These are phyloP conservation scores for Aureobasidium uvarum DNA, from an alignment of 2,329 filamentous ascomycete species.

Conservation along the genomic window DNA sequence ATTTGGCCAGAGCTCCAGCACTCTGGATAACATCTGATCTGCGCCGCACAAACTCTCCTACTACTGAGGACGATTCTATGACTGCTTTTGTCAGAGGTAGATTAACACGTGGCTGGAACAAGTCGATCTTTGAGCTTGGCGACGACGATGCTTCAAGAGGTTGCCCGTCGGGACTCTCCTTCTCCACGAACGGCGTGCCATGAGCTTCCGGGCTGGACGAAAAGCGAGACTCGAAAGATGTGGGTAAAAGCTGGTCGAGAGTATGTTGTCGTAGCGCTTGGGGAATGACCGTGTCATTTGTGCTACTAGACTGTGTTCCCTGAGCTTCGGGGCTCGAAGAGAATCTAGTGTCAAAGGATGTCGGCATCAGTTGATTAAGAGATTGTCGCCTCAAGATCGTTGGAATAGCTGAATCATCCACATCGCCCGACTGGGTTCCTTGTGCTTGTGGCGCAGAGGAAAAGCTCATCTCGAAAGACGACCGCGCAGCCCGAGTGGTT, in stretches of 20 bases:
- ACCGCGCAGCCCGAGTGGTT: not conserved
- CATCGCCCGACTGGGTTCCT: not conserved
- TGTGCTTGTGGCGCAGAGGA: conserved; percentile 4
- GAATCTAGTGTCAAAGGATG: not conserved
- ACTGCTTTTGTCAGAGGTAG: not conserved
- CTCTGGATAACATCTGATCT: not conserved
- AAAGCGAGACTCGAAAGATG: conserved; percentile 13
- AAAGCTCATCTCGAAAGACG: conserved; percentile 1
- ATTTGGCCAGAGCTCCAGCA: not conserved
- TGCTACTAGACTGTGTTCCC: not conserved
- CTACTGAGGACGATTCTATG: not conserved
- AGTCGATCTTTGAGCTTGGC: conserved; percentile 10
- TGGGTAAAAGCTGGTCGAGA: not conserved
- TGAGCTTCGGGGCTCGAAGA: conserved; percentile 16
- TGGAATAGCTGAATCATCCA: not conserved
- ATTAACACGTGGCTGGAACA: not conserved
- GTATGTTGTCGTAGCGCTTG: not conserved
- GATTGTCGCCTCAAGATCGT: not conserved
- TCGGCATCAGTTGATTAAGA: not conserved
- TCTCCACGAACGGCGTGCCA: conserved; percentile 1
- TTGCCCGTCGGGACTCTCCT: not conserved
- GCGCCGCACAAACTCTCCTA: not conserved
- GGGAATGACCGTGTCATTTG: not conserved
- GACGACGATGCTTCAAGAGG: conserved; percentile 2
- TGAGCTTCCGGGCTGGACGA: conserved; percentile 14